Evolutionary conservation across 2,329 filamentous ascomycete genomes (phyloP).

Genomic region (Shiraia sp.): DNA sequence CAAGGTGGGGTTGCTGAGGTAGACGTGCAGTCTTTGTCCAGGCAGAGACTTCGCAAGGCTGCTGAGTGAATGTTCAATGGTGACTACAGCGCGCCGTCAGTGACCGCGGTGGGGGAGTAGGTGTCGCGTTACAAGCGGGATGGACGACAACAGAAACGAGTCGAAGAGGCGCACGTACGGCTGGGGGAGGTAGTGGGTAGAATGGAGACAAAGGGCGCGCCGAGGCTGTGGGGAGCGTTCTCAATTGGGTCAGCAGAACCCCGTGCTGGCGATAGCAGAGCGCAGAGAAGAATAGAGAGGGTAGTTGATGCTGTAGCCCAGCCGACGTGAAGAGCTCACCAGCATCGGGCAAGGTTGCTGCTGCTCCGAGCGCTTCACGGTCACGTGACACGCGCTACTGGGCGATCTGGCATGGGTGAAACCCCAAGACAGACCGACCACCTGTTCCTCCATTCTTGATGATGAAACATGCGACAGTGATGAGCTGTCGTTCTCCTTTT

Average conservation of each 20-base stretch:
- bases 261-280: constrained; percentile 29
- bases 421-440: too few species aligned
- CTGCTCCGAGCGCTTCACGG: too few species aligned
- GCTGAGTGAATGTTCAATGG: constrained; percentile 24
- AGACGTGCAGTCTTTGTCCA: constrained; percentile 6
- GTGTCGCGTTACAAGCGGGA: constrained; percentile 21
- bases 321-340: too few species aligned
- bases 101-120: constrained; percentile 22
- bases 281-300: constrained; percentile 44
- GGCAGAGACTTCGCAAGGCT: constrained; percentile 10
- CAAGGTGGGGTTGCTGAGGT: constrained; percentile 7
- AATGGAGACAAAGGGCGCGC: too few species aligned
- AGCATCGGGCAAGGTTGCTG: too few species aligned
- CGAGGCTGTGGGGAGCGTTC: constrained; percentile 31
- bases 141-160: constrained; percentile 28
- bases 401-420: too few species aligned
- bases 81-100: constrained; percentile 22
- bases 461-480: too few species aligned
- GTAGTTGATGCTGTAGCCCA: constrained; percentile 39
- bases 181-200: constrained; percentile 16
- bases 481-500: too few species aligned
- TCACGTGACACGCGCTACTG: too few species aligned
- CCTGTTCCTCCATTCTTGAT: too few species aligned
- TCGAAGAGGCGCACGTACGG: constrained; percentile 35
- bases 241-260: constrained; percentile 36